These are phyloP conservation scores for Calonectria pauciramosa DNA, from an alignment of 2,329 filamentous ascomycete genomes.

Conservation along the genomic window DNA sequence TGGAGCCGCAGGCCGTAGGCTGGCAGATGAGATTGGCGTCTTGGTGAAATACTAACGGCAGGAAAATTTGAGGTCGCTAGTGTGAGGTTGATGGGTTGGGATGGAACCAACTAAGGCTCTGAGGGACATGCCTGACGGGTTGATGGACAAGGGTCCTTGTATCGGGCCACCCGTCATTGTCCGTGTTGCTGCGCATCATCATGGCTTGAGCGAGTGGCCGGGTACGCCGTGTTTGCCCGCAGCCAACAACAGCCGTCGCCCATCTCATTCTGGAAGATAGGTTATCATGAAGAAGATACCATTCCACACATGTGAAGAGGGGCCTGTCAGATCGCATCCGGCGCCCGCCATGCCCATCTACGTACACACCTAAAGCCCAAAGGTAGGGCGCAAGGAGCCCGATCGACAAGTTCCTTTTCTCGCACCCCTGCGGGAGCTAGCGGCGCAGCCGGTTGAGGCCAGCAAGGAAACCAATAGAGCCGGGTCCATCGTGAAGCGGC, in stretches of 20 bases:
- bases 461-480: conserved; percentile 11
- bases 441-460: conserved; percentile 23
- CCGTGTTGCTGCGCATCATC: conserved; percentile 8
- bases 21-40: background rate
- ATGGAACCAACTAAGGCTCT: background rate
- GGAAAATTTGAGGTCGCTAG: conserved; percentile 3
- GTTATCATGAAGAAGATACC: background rate
- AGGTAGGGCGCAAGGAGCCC: conserved; percentile 8
- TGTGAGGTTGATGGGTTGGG: conserved; percentile 6
- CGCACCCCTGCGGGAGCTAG: conserved; percentile 26
- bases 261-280: background rate
- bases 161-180: conserved; percentile 5
- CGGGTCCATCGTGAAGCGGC: conserved; percentile 2
- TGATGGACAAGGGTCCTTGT: conserved; percentile 4
- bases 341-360: conserved; percentile 5
- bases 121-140: background rate
- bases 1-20: background rate
- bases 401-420: conserved; percentile 22
- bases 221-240: background rate
- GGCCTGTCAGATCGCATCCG: conserved; percentile 17
- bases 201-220: background rate
- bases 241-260: background rate
- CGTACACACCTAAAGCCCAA: conserved; percentile 9
- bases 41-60: background rate
- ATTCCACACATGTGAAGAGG: background rate